These are phyloP conservation scores for Aspergillus avenaceus DNA, from an alignment of 495 filamentous ascomycete genomes.

Conservation along the genomic window DNA sequence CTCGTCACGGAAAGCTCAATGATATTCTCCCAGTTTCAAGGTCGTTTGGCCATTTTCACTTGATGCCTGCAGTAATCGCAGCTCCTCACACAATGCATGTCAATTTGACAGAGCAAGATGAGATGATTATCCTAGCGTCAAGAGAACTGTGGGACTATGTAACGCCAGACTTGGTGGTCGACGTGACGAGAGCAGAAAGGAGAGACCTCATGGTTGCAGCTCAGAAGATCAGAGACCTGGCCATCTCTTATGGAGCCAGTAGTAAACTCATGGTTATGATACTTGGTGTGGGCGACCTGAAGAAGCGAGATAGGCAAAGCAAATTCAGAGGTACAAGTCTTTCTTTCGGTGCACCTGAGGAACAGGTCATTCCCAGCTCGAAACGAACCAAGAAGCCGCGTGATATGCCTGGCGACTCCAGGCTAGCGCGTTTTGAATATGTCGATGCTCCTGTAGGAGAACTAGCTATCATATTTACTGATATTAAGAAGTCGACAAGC, in stretches of 20 bases:
- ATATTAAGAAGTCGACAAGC: conserved; percentile 97
- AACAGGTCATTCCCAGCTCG: conserved; percentile 58
- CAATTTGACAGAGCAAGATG: conserved; percentile 82
- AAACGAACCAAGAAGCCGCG: conserved; percentile 60
- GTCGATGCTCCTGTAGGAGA: conserved; percentile 87
- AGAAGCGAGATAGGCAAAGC: conserved; percentile 65
- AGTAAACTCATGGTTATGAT: conserved; percentile 99
- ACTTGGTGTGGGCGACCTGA: conserved; percentile 84
- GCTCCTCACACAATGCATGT: conserved; percentile 79
- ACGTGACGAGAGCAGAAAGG: conserved; percentile 79
- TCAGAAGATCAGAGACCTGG: conserved; percentile 90
- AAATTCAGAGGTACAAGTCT: conserved; percentile 71
- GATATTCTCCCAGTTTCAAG: conserved; percentile 87
- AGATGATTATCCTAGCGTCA: conserved; percentile 88
- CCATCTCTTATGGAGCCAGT: conserved; percentile 88
- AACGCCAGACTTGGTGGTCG: conserved; percentile 81
- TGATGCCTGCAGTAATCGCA: conserved; percentile 90
- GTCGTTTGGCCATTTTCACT: conserved; percentile 88
- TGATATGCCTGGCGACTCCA: conserved; percentile 73
- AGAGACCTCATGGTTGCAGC: conserved; percentile 93
- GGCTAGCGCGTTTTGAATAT: conserved; percentile 79
- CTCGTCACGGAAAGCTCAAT: conserved; percentile 88
- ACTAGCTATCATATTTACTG: conserved; percentile 92
- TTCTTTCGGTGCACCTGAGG: conserved; percentile 69
- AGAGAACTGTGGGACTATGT: conserved; percentile 94